These are phyloP conservation scores for Leccinum barrowsii DNA, from an alignment of 768 basidiomycete species.

Conservation along the genomic window DNA sequence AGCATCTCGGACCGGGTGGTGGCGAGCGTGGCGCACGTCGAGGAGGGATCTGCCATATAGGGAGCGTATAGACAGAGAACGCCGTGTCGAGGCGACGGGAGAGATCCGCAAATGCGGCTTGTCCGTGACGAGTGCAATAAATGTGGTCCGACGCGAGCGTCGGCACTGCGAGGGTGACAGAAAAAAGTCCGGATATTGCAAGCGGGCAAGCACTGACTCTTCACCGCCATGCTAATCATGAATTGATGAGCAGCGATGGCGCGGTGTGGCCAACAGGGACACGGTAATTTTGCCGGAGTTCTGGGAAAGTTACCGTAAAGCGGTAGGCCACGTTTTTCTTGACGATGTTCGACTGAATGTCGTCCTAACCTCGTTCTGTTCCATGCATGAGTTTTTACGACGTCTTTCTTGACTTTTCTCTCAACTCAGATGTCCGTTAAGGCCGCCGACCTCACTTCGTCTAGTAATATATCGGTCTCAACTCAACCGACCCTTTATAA, in stretches of 20 bases:
- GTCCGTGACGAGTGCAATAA: neutral
- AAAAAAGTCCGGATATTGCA: neutral
- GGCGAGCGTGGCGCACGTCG: slow-evolving; percentile 24
- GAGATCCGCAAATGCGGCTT: slow-evolving; percentile 11
- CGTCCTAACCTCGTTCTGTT: slow-evolving; percentile 27
- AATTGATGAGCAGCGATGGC: neutral
- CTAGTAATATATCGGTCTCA: neutral
- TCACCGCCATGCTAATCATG: neutral
- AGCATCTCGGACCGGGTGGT: slow-evolving; percentile 49
- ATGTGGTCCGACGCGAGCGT: neutral
- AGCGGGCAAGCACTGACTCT: neutral
- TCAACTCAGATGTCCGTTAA: slow-evolving; percentile 23
- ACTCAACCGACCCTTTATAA: slow-evolving; percentile 18
- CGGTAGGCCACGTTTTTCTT: slow-evolving; percentile 24
- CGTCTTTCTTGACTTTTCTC: slow-evolving; percentile 22
- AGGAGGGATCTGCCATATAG: slow-evolving; percentile 3
- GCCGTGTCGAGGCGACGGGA: neutral
- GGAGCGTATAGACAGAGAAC: neutral
- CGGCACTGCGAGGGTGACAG: neutral
- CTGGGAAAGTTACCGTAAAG: slow-evolving; percentile 27
- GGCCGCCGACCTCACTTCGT: slow-evolving; percentile 14
- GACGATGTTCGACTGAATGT: slow-evolving; percentile 23
- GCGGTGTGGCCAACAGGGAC: neutral
- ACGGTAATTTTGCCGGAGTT: slow-evolving; percentile 4
- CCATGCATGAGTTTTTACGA: slow-evolving; percentile 32